phyloP scores from a whole-genome alignment of 2,329 filamentous ascomycete genomes.

The Hymenoscyphus fraxineus region DNA sequence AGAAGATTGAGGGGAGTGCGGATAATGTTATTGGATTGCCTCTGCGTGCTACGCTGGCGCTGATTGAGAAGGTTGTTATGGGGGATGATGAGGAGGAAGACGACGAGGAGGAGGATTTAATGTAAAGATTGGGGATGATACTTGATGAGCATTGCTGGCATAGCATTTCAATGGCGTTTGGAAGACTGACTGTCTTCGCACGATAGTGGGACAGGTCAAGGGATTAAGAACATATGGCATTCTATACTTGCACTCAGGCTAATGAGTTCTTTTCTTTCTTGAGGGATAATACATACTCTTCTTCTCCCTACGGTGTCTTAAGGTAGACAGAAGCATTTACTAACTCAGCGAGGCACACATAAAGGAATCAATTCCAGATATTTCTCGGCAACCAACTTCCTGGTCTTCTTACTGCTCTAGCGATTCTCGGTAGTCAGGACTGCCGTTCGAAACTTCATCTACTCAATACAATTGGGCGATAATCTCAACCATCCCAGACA shows the following conservation, averaged over 20 bases:
- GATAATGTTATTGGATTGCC: constrained; percentile 95
- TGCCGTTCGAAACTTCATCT: too few species aligned
- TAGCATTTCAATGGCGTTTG: not conserved
- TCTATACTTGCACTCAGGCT: not conserved
- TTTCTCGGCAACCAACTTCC: too few species aligned
- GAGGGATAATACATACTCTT: not conserved
- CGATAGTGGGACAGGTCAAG: not conserved
- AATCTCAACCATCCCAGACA: too few species aligned
- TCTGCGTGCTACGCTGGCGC: constrained; percentile 67
- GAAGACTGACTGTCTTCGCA: not conserved
- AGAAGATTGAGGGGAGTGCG: constrained; percentile 81
- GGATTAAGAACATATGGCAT: not conserved
- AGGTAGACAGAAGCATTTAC: not conserved
- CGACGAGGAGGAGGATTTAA: not conserved
- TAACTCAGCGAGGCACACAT: not conserved
- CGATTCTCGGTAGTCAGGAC: too few species aligned
- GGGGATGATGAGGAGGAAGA: constrained; percentile 38
- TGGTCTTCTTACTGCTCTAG: too few species aligned
- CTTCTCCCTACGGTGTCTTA: not conserved
- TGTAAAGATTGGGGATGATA: not conserved
- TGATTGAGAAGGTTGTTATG: constrained; percentile 86
- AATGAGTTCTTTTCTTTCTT: not conserved
- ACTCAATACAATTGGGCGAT: too few species aligned
- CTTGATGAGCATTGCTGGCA: not conserved
- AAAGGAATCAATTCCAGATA: not conserved